These are phyloP conservation scores for Trematosphaeria pertusa DNA, from an alignment of 2,329 filamentous ascomycete genomes.

Conservation along the genomic window DNA sequence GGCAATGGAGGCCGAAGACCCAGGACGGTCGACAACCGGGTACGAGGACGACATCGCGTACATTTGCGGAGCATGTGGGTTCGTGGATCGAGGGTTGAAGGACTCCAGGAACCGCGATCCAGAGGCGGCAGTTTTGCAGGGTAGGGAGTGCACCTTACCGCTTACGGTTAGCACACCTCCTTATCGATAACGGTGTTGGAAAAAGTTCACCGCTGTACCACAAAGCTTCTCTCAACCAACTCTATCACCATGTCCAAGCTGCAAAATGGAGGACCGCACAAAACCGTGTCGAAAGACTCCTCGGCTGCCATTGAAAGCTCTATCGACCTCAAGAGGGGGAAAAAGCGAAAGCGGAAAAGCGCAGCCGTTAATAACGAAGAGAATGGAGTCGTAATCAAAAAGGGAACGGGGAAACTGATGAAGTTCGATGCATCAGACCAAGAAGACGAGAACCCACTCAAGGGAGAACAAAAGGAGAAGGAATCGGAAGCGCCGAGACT, in stretches of 20 bases:
- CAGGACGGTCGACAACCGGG: too few relatives aligned
- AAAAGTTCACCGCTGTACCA: conserved; percentile 25
- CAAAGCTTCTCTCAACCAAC: neutral
- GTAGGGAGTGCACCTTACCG: too few relatives aligned
- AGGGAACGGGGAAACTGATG: conserved; percentile 24
- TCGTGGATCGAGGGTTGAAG: too few relatives aligned
- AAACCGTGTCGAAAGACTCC: neutral
- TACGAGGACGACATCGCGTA: too few relatives aligned
- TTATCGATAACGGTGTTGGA: conserved; percentile 35
- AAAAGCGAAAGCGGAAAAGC: conserved; percentile 42
- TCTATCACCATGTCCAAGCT: conserved; percentile 12
- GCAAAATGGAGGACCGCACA: neutral
- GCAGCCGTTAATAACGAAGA: conserved; percentile 5
- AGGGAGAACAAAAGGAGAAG: neutral
- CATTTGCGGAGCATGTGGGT: too few relatives aligned
- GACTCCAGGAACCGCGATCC: too few relatives aligned
- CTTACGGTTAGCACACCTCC: conserved; percentile 3
- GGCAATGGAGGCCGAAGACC: conserved; percentile 19
- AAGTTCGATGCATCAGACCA: conserved; percentile 18
- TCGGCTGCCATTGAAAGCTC: neutral
- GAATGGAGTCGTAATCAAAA: conserved; percentile 7
- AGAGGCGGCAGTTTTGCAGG: too few relatives aligned
- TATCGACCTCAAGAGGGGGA: conserved; percentile 29
- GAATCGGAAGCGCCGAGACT: neutral
- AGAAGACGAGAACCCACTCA: conserved; percentile 8